Percentiles rank a stretch among this genome's conserved stretches.
Evolutionary conservation across 768 basidiomycete species (phyloP).

Genomic region (Naematelia encephala): DNA sequence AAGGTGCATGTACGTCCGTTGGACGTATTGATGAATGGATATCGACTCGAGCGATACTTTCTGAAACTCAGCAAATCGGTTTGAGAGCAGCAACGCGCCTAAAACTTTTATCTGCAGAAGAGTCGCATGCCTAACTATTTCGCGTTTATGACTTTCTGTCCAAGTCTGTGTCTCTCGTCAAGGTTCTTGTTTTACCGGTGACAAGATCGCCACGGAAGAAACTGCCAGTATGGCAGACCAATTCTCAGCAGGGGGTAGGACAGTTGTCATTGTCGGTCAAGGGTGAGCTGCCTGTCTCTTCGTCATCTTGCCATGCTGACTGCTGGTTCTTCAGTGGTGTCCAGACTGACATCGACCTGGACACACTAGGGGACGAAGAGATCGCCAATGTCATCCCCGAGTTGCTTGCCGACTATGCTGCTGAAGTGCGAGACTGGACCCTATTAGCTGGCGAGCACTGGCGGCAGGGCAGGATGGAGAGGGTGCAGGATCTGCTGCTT

Average conservation of each 20-base stretch:
- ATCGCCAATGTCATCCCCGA: slow-evolving; percentile 57
- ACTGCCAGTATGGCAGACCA: slow-evolving; percentile 4
- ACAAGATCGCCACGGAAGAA: too few relatives aligned
- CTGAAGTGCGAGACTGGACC: slow-evolving; percentile 49
- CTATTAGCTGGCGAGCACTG: slow-evolving; percentile 79
- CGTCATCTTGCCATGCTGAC: neutral
- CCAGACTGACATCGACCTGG: slow-evolving; percentile 70
- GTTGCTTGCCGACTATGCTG: slow-evolving; percentile 56
- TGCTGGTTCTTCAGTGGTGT: slow-evolving; percentile 25
- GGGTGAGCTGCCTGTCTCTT: slow-evolving; percentile 21
- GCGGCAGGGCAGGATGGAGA: slow-evolving; percentile 68
- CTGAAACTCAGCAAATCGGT: neutral
- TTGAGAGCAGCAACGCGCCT: neutral
- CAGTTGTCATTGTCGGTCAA: slow-evolving; percentile 35
- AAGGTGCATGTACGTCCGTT: neutral
- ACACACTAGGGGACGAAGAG: slow-evolving; percentile 71
- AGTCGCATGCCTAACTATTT: neutral
- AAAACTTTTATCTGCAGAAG: neutral
- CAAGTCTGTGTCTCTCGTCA: too few relatives aligned
- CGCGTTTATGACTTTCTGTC: neutral
- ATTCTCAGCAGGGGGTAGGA: slow-evolving; percentile 4
- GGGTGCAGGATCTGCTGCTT: slow-evolving; percentile 70
- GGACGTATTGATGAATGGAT: neutral
- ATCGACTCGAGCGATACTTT: neutral
- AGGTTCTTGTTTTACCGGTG: too few relatives aligned